Percentiles rank a stretch among this genome's conserved stretches.
These are phyloP conservation scores for Mycogone perniciosa DNA, from an alignment of 2,329 filamentous ascomycete genomes.

Conservation along the genomic window DNA sequence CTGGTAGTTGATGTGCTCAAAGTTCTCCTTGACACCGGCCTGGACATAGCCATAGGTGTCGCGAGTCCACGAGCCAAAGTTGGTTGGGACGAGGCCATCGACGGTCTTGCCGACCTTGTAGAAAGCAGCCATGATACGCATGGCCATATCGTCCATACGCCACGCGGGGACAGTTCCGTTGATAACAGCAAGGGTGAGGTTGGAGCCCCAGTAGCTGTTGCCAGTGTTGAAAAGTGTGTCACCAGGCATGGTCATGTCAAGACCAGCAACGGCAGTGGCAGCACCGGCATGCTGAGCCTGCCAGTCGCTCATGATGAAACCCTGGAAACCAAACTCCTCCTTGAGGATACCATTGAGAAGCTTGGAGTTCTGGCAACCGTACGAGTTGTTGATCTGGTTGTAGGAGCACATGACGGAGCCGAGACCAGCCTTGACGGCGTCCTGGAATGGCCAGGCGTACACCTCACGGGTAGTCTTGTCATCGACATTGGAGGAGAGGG, in stretches of 20 bases:
- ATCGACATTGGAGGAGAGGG: conserved; percentile 56
- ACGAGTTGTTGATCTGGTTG: conserved; percentile 75
- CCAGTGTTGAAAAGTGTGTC: conserved; percentile 73
- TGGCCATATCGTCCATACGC: conserved; percentile 86
- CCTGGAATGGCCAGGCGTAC: conserved; percentile 73
- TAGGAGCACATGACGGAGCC: conserved; percentile 62
- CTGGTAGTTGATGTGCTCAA: conserved; percentile 68
- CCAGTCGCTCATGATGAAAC: conserved; percentile 79
- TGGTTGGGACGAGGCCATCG: conserved; percentile 49
- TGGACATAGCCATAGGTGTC: conserved; percentile 70
- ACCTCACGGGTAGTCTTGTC: conserved; percentile 71
- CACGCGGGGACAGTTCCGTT: conserved; percentile 87
- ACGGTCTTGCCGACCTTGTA: conserved; percentile 59
- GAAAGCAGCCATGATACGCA: conserved; percentile 68
- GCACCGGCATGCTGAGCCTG: conserved; percentile 66
- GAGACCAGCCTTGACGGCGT: conserved; percentile 63
- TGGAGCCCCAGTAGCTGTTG: conserved; percentile 72
- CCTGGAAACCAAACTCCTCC: conserved; percentile 73
- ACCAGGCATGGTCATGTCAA: conserved; percentile 87
- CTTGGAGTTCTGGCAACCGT: conserved; percentile 73
- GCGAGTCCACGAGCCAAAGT: conserved; percentile 82
- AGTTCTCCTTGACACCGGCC: conserved; percentile 52
- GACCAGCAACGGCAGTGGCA: conserved; percentile 59
- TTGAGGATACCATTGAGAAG: conserved; percentile 71
- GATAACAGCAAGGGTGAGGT: conserved; percentile 78